Percentiles rank a stretch among this genome's conserved stretches.
Conservation (phyloP, 2,329 filamentous ascomycete species). For the Ophiocordyceps robertsii region DNA sequence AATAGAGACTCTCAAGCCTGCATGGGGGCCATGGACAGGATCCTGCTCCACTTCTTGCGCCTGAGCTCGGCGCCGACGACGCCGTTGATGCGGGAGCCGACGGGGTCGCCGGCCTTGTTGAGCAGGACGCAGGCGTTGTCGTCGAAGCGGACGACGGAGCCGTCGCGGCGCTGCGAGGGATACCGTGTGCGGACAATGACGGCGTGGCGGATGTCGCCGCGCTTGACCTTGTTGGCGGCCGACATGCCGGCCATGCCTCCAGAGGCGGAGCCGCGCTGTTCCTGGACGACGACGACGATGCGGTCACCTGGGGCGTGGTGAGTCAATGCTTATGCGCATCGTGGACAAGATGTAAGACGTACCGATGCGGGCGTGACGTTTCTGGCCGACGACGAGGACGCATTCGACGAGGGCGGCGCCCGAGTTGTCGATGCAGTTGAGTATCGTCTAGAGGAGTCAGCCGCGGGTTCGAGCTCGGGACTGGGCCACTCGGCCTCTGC, state of each 20-base stretch:
- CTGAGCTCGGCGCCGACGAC: conserved; percentile 83
- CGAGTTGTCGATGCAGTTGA: conserved; percentile 99
- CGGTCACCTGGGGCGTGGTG: conserved; percentile 59
- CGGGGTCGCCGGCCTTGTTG: conserved; percentile 92
- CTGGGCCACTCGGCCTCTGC: no score
- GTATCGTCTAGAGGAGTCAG: conserved; percentile 56
- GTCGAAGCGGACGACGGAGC: conserved; percentile 83
- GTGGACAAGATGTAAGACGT: conserved; percentile 16
- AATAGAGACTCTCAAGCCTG: conserved; percentile 28
- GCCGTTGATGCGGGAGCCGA: conserved; percentile 83
- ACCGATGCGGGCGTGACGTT: conserved; percentile 82
- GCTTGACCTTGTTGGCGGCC: conserved; percentile 80
- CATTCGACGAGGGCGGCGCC: conserved; percentile 96
- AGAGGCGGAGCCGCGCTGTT: conserved; percentile 70
- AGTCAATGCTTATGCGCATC: neutral
- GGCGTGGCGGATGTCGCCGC: conserved; percentile 91
- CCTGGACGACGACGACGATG: conserved; percentile 95
- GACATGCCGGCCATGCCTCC: conserved; percentile 59
- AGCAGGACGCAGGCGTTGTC: conserved; percentile 97
- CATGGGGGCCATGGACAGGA: conserved; percentile 80
- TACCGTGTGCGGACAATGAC: conserved; percentile 88
- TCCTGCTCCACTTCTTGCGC: conserved; percentile 96
- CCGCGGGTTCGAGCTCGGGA: neutral
- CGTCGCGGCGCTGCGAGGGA: conserved; percentile 75
- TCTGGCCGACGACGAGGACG: conserved; percentile 82